Evolutionary conservation across 1,284 basidiomycete species (phyloP), one percentile per base, ranked within the genome.

Genomic region (Moesziomyces globuligerus): DNA sequence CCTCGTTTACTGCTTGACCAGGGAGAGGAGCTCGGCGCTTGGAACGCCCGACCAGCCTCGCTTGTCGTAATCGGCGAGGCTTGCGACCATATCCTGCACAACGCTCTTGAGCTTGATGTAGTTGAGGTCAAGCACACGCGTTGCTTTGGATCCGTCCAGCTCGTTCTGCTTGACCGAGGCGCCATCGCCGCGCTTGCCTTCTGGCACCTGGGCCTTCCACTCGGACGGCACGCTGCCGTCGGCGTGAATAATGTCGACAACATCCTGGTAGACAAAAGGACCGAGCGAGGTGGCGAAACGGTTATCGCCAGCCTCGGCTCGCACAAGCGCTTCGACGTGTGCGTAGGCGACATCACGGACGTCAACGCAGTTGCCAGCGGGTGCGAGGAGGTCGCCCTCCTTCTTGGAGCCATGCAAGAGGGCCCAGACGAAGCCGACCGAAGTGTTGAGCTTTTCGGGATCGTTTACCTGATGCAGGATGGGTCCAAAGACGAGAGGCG

Each of bases 341-440:
- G 86, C 87, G 7, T 85, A 81, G 0, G 87, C 89, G 20, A 90
- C 83, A 70, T 90, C 88, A 13, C 88, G 85, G 1, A 89, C 89
- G 62, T 90, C 88, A 32, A 89, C 85, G 83, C 84, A 89, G 79
- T 83, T 84, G 15, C 84, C 84, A 6, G 71, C 74, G 1, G 78
- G 71, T 10, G 56, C 48, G 15, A 62, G 50, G 26, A 77, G 53
- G 32, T 75, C 74, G 3, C 67, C 53, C 56, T 85, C 77, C 25
- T 74, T 81, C 69, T 83, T 83, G 54, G 81, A 71, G 18, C 84
- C 84, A 23, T 82, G 80, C 29, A 84, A 64, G 74, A 84, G 80
- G 8, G 60, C 66, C 77, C 83, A 85, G 47, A 86, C 69, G 26
- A 70, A 72, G 15, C 64, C 79, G 39, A 83, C 80, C 2, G 87